These are phyloP conservation scores for Umbellularia californica DNA, from an alignment of 164 flowering plant species.

Conservation along the genomic window DNA sequence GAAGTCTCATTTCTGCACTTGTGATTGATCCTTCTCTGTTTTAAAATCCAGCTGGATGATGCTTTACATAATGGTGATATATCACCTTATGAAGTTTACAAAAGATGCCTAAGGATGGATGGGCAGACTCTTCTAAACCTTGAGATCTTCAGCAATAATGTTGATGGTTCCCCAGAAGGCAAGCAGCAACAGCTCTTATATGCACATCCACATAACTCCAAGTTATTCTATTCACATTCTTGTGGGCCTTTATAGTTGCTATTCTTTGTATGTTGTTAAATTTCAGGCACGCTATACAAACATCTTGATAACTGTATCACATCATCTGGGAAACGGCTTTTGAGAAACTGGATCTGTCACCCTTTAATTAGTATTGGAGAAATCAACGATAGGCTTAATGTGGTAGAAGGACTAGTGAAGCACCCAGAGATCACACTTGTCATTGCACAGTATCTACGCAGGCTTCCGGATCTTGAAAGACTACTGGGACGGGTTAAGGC, in stretches of 20 bases:
- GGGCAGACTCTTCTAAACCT: slow-evolving; percentile 92
- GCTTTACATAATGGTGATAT: slow-evolving; percentile 70
- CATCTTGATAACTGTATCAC: slow-evolving; percentile 83
- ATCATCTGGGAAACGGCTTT: slow-evolving; percentile 78
- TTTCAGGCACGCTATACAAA: slow-evolving; percentile 76
- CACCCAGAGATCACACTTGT: slow-evolving; percentile 44
- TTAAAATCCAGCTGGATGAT: slow-evolving; percentile 67
- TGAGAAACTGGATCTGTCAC: slow-evolving; percentile 91
- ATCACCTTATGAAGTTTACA: slow-evolving; percentile 66
- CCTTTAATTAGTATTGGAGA: slow-evolving; percentile 66
- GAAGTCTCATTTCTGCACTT: not conserved
- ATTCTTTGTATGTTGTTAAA: not conserved
- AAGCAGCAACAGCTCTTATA: slow-evolving; percentile 19
- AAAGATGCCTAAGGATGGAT: slow-evolving; percentile 84
- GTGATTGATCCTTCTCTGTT: slow-evolving; percentile 2
- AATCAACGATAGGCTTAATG: slow-evolving; percentile 74
- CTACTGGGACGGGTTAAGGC: slow-evolving; percentile 82
- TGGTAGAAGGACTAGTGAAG: slow-evolving; percentile 54
- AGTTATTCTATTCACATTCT: not conserved
- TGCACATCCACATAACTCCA: not conserved
- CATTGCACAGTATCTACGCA: slow-evolving; percentile 62
- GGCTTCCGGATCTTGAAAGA: slow-evolving; percentile 88
- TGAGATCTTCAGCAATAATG: slow-evolving; percentile 80
- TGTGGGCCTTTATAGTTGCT: not conserved
- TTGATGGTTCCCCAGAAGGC: slow-evolving; percentile 84